Evolutionary conservation across 225 moss, liverwort and hornwort species (phyloP), one percentile per base, ranked within the genome.

Genomic region (Marchantia paleacea): DNA sequence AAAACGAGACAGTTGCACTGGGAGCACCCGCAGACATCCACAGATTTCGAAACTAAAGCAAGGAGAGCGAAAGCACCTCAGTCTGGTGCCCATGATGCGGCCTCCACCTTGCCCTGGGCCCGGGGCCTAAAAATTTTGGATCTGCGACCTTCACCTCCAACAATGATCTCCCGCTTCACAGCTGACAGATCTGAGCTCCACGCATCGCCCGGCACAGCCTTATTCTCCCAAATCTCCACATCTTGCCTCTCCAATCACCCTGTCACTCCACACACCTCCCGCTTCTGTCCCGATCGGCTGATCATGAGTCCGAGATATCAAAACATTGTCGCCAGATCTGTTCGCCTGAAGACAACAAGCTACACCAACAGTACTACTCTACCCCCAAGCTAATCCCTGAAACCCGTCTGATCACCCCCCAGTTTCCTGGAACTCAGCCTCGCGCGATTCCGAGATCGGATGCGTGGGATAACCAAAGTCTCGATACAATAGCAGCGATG

Each of bases 201-300:
- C 74, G 31, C 64, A 22, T 79, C 74, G 63, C 47, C 75, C 76
- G 69, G 63, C 81, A 49, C 79, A 75, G 83, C 82, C 80, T 74
- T 81, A 83, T 81, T 82, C 82, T 80, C 67, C 72, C 81, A 80
- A 72, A 80, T 62, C 84, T 71, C 84, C 74, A 76, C 83, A 73
- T 62, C 75, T 73, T 82, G 58, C 63, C 65, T 75, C 76, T 77
- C 58, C 55, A 58, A 55, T 81, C 82, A 48, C 67, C 78, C 81
- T 84, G 66, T 80, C 74, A 82, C 24, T 83, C 81, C 85, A 69
- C 61, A 57, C 72, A 58, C 58, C 75, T 26, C 25, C 29, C 66
- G 13, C 55, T 10, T 25, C 54, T 78, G 49, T 62, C 69, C 82
- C 84, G 78, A 78, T 78, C 78, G 78, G 57, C 78, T 78, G 64